Evolutionary conservation across 2,329 filamentous ascomycete species (phyloP).

Genomic region (Aspergillus transmontanensis): DNA sequence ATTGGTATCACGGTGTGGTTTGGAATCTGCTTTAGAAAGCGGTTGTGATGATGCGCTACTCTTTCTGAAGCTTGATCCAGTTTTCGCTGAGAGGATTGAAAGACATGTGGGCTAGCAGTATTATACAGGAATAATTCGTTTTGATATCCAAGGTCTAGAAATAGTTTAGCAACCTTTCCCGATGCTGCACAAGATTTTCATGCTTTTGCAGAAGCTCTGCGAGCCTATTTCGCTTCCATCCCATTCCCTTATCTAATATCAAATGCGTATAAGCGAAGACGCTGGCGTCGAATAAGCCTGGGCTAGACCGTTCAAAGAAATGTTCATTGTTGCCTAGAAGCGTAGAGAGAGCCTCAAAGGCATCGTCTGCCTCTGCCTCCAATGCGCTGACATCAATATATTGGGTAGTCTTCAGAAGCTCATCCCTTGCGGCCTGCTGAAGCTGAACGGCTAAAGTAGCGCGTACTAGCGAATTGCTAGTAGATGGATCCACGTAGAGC

Average conservation of each 20-base stretch:
- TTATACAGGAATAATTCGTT: conserved; percentile 16
- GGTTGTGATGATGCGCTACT: conserved; percentile 8
- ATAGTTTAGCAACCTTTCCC: conserved; percentile 59
- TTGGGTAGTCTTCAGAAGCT: conserved; percentile 66
- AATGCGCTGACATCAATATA: conserved; percentile 60
- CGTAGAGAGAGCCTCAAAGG: conserved; percentile 63
- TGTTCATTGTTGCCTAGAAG: conserved; percentile 61
- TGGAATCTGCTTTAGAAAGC: conserved; percentile 51
- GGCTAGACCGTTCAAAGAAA: conserved; percentile 61
- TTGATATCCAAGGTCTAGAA: conserved; percentile 37
- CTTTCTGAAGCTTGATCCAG: conserved; percentile 5
- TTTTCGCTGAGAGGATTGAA: background rate
- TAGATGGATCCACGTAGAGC: conserved; percentile 70
- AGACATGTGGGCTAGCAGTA: conserved; percentile 7
- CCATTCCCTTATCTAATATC: conserved; percentile 65
- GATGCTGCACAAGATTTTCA: conserved; percentile 67
- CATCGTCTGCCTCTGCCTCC: conserved; percentile 62
- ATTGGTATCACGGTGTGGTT: conserved; percentile 59
- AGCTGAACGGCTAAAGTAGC: conserved; percentile 67
- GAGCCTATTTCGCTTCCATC: conserved; percentile 67
- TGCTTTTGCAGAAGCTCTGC: conserved; percentile 58
- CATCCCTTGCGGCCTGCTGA: conserved; percentile 69
- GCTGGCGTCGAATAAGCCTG: conserved; percentile 80
- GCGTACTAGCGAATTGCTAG: conserved; percentile 64
- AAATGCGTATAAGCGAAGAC: conserved; percentile 90